phyloP scores from a whole-genome alignment of 495 filamentous ascomycete genomes.

The Hypomontagnella monticulosa region DNA sequence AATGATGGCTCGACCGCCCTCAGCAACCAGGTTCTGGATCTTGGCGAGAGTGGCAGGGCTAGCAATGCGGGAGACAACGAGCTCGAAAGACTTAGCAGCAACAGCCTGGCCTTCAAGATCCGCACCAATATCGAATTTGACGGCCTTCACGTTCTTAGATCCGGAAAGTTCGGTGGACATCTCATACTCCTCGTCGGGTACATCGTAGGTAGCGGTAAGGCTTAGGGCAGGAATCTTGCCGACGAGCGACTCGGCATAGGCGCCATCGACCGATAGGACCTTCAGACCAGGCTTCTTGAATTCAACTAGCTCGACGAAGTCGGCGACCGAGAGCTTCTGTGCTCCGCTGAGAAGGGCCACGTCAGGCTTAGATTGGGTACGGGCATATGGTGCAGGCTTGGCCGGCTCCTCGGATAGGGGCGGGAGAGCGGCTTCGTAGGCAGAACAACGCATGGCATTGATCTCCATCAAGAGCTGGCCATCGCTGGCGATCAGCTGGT shows the following conservation, averaged over 20 bases:
- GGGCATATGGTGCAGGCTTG: neutral
- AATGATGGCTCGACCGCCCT: neutral
- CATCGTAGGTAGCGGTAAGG: neutral
- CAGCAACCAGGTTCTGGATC: neutral
- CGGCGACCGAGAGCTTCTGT: neutral
- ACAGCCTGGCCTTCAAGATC: neutral
- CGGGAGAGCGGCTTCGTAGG: constrained; percentile 49
- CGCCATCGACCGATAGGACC: constrained; percentile 5
- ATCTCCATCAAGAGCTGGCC: constrained; percentile 45
- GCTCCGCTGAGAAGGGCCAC: constrained; percentile 21
- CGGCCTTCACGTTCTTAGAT: constrained; percentile 4
- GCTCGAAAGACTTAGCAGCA: constrained; percentile 1
- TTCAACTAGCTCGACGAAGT: neutral
- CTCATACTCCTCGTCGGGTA: neutral
- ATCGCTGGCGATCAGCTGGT: constrained; percentile 24
- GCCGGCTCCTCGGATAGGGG: constrained; percentile 27
- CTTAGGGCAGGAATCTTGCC: neutral
- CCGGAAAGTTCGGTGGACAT: neutral
- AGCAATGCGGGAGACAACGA: neutral
- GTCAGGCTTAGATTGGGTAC: constrained; percentile 31
- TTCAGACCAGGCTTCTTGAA: constrained; percentile 34
- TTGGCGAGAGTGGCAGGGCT: constrained; percentile 1
- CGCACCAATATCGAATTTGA: neutral
- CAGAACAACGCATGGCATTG: constrained; percentile 37
- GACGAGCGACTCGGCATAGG: neutral